A percentile compares a stretch with the other conserved stretches of the same genome.
Conservation (phyloP, 768 basidiomycete genomes). For the Royoungia palumana region DNA sequence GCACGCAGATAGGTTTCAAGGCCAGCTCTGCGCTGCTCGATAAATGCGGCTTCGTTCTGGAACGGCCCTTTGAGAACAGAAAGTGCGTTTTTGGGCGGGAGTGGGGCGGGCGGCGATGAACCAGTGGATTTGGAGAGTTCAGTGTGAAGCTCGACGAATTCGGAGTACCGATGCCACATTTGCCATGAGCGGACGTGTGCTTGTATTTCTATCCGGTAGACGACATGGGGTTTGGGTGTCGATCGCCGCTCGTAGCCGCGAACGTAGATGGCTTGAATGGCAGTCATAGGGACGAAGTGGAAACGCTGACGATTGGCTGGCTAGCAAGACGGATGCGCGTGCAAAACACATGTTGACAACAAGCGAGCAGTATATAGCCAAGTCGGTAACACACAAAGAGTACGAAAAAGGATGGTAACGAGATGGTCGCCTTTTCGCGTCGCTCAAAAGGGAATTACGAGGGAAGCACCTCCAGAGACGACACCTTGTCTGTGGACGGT, state of each 20-base stretch:
- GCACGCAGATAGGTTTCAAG: conserved; percentile 85
- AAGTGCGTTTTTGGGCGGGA: conserved; percentile 84
- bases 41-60: conserved; percentile 49
- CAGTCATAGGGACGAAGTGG: too few species aligned
- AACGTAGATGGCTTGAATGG: conserved; percentile 75
- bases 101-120: conserved; percentile 69
- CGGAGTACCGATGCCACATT: conserved; percentile 92
- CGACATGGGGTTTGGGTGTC: conserved; percentile 72
- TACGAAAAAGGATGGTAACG: conserved; percentile 3
- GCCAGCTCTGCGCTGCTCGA: conserved; percentile 73
- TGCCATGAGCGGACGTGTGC: conserved; percentile 91
- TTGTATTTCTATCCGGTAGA: conserved; percentile 80
- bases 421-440: too few species aligned
- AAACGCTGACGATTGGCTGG: conserved; percentile 11
- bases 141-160: conserved; percentile 84
- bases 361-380: background rate
- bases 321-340: background rate
- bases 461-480: conserved; percentile 17
- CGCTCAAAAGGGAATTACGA: conserved; percentile 4
- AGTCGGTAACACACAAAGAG: background rate
- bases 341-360: conserved; percentile 9
- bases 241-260: conserved; percentile 65
- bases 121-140: conserved; percentile 80
- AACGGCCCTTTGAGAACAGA: conserved; percentile 58
- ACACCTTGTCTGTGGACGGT: conserved; percentile 10